Conservation (phyloP, 148 eudicot species). For the Rhododendron vialii region DNA sequence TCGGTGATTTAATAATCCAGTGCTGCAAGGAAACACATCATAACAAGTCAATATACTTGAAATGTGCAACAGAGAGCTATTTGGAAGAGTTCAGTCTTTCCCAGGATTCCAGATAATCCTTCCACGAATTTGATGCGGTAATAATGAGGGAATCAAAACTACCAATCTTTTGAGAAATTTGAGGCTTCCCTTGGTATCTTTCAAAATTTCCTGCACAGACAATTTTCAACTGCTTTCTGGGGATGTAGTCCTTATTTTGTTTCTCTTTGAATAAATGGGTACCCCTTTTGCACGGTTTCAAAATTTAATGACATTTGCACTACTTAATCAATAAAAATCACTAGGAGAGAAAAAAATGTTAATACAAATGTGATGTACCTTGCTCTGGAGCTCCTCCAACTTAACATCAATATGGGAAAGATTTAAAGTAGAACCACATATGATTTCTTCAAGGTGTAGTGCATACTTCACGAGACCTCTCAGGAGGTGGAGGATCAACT, state of each 20-base stretch:
- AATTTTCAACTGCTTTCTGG: not conserved
- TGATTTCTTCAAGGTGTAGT: slow-evolving; percentile 72
- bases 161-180: not conserved
- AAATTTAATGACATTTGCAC: not conserved
- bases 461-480: slow-evolving; percentile 78
- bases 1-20: slow-evolving; percentile 75
- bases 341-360: not conserved
- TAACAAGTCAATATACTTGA: slow-evolving; percentile 1
- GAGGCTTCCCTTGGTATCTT: not conserved
- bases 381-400: not conserved
- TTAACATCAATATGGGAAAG: not conserved
- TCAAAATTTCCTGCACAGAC: not conserved
- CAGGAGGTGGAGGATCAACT: slow-evolving; percentile 65
- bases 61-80: not conserved
- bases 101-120: not conserved
- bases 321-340: not conserved
- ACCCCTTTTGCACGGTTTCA: too few species aligned
- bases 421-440: slow-evolving; percentile 47
- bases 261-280: not conserved
- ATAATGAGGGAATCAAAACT: not conserved
- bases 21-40: slow-evolving; percentile 37
- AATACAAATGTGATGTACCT: not conserved
- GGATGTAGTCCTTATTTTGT: not conserved
- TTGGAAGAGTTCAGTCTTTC: too few species aligned
- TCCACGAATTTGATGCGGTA: not conserved